Conservation (phyloP, 2,329 filamentous ascomycete genomes). For the Alternaria ventricosa region DNA sequence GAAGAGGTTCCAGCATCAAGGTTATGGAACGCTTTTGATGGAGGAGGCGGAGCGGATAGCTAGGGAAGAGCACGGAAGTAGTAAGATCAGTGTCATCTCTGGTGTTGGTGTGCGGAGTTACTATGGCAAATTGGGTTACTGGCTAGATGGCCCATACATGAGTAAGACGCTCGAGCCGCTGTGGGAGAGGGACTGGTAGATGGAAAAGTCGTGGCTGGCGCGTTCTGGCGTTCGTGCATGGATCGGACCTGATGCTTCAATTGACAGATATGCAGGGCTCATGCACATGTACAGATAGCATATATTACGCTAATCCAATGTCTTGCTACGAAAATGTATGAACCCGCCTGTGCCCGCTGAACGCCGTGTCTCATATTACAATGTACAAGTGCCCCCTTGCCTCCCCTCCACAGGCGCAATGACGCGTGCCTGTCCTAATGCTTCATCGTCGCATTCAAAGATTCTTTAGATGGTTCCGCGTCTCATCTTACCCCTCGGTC, state of each 20-base stretch:
- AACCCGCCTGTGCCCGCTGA: constrained; percentile 9
- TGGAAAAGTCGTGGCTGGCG: not conserved
- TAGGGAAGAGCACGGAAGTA: constrained; percentile 88
- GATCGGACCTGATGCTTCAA: not conserved
- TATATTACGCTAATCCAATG: constrained; percentile 7
- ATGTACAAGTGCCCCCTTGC: constrained; percentile 8
- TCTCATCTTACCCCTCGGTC: not conserved
- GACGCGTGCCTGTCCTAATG: not conserved
- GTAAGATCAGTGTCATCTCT: constrained; percentile 97
- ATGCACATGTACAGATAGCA: constrained; percentile 4
- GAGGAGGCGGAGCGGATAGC: constrained; percentile 97
- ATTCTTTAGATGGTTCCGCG: not conserved
- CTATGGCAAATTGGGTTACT: constrained; percentile 91
- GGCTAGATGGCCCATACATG: constrained; percentile 84
- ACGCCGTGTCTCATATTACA: constrained; percentile 31
- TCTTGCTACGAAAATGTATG: constrained; percentile 9
- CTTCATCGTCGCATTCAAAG: not conserved
- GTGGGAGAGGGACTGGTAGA: constrained; percentile 43
- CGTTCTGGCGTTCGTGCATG: constrained; percentile 11
- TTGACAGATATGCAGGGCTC: not conserved
- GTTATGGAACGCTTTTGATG: constrained; percentile 95
- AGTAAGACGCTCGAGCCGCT: constrained; percentile 45
- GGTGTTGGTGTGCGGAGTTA: constrained; percentile 96
- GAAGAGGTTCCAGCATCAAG: constrained; percentile 97
- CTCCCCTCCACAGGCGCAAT: not conserved